phyloP scores from a whole-genome alignment of 1,284 basidiomycete species.

The Malassezia restricta region DNA sequence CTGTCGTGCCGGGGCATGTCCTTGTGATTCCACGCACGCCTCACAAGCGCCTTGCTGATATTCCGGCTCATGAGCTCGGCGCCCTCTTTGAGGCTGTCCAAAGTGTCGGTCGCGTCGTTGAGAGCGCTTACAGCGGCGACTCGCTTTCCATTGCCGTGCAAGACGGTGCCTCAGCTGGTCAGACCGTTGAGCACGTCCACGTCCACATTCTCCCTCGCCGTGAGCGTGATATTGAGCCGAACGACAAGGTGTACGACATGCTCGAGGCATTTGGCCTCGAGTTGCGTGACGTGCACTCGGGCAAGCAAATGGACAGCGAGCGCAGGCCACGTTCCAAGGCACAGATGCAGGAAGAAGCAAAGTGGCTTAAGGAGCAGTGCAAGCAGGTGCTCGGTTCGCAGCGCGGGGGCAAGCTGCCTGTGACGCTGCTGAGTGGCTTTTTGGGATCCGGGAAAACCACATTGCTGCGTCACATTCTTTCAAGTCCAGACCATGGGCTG shows the following conservation, averaged over 20 bases:
- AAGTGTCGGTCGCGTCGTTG: conserved; percentile 24
- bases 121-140: conserved; percentile 26
- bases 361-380: conserved; percentile 16
- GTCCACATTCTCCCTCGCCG: conserved; percentile 41
- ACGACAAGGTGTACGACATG: conserved; percentile 31
- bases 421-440: conserved; percentile 50
- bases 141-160: conserved; percentile 38
- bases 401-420: conserved; percentile 40
- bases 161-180: conserved; percentile 33
- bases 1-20: conserved; percentile 40
- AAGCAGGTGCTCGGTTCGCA: background rate
- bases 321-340: conserved; percentile 23
- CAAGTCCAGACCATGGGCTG: conserved; percentile 47
- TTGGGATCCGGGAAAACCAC: conserved; percentile 51
- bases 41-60: conserved; percentile 26
- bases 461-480: conserved; percentile 49
- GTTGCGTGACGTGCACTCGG: conserved; percentile 13
- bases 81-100: conserved; percentile 34
- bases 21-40: conserved; percentile 32
- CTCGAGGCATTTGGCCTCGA: conserved; percentile 28
- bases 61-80: conserved; percentile 19
- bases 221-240: conserved; percentile 34
- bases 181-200: conserved; percentile 40
- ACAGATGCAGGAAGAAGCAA: conserved; percentile 32
- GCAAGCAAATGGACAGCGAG: conserved; percentile 23